Base-by-base conservation (phyloP, 1,284 basidiomycete species). In the Fomitopsis betulina region DNA sequence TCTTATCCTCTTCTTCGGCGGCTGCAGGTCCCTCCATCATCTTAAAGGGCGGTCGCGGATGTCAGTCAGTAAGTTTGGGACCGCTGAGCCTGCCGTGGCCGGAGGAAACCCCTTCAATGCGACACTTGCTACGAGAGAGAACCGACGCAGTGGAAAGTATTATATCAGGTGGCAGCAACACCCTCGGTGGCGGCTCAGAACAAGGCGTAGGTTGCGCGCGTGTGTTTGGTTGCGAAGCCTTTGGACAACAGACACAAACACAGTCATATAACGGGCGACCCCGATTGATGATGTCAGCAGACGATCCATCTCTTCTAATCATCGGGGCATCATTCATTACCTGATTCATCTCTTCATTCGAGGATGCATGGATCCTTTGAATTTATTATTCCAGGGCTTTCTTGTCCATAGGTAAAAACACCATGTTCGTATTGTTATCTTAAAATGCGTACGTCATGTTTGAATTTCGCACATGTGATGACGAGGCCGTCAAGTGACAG, bases 1-100 rank as follows among this genome's bases (percentile, higher is more conserved):
- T 90, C 30, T 59, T 56, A 73, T 87, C 89, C 58, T 51, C 49
- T 13, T 90, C 87, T 55, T 85, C 83, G 8, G 5, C 27, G 0
- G 70, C 63, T 1, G 63, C 63, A 5, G 66, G 53, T 33, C 78
- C 79, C 19, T 81, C 80, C 81, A 82, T 82, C 45, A 33, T 60
- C 52, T 17, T 15, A 15, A 15, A 9, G 30, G 21, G 45, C 25
- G n/a, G 25, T 21, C 19, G 19, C 19, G n/a, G 3, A 23, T 5
- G 10, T 12, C 23, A 19, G 42, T 43, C 8, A 9, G 4, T 12
- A 12, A 15, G 35, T 37, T 0, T 5, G 35, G 35, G 35, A 12
- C 13, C 35, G 27, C 27, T 30, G 27, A 33, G 12, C 13, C 35
- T 37, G 13, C 35, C 35, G 35, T 37, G 35, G 35, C 35, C 12